Evolutionary conservation across 768 basidiomycete genomes (phyloP).

Genomic region (Suillus subluteus): DNA sequence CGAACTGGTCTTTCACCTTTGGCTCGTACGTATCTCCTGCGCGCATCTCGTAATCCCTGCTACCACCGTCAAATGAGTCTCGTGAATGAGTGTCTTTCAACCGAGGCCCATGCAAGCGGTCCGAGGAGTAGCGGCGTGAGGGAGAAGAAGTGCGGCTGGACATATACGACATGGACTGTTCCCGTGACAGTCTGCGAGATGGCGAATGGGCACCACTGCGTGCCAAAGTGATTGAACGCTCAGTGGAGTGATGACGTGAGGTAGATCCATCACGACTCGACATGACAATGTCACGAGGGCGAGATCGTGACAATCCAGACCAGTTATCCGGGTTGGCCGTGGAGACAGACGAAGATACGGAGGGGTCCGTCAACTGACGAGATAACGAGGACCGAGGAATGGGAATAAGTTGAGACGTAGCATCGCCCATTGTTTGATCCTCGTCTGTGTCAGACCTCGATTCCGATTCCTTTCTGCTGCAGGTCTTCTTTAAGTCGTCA

Average conservation of each 20-base stretch:
- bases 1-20: constrained; percentile 32
- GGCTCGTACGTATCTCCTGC: constrained; percentile 23
- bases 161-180: constrained; percentile 30
- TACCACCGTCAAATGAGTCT: constrained; percentile 20
- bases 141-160: constrained; percentile 33
- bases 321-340: neutral
- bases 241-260: constrained; percentile 28
- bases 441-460: neutral
- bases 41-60: constrained; percentile 30
- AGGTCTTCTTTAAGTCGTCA: constrained; percentile 27
- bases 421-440: constrained; percentile 4
- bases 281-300: constrained; percentile 21
- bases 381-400: constrained; percentile 31
- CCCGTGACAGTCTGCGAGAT: constrained; percentile 16
- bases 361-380: neutral
- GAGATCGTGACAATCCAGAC: constrained; percentile 22
- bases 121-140: constrained; percentile 26
- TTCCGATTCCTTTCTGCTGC: constrained; percentile 20
- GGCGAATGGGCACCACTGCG: constrained; percentile 28
- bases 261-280: constrained; percentile 27
- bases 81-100: constrained; percentile 26
- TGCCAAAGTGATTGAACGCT: constrained; percentile 31
- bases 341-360: neutral
- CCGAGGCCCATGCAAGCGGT: constrained; percentile 28
- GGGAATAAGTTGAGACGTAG: constrained; percentile 17